Evolutionary conservation across 2,329 filamentous ascomycete species (phyloP).

Genomic region (Epichloe elymi): DNA sequence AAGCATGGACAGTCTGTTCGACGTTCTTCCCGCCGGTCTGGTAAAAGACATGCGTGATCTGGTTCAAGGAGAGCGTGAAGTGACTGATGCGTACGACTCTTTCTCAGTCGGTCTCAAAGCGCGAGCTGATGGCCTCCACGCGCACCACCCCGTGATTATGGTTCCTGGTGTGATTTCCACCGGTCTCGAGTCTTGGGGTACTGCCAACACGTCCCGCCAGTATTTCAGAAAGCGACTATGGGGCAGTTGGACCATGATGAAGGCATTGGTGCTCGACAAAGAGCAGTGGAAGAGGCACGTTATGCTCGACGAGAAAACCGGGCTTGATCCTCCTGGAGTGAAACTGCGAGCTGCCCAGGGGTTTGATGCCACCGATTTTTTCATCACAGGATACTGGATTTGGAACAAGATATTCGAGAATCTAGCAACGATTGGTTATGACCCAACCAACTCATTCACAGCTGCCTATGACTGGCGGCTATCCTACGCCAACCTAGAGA

Average conservation of each 20-base stretch:
- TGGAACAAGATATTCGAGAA: conserved; percentile 99
- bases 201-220: conserved; percentile 65
- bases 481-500: conserved; percentile 79
- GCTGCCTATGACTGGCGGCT: conserved; percentile 84
- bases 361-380: conserved; percentile 98
- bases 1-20: conserved; percentile 74
- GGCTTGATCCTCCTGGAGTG: conserved; percentile 77
- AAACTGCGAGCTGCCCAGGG: conserved; percentile 90
- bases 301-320: conserved; percentile 87
- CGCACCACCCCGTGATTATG: conserved; percentile 88
- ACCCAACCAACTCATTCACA: conserved; percentile 63
- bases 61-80: conserved; percentile 72
- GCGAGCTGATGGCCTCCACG: conserved; percentile 64
- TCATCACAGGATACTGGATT: conserved; percentile 88
- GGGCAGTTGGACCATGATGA: conserved; percentile 99
- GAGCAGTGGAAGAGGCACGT: conserved; percentile 91
- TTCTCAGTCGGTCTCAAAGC: conserved; percentile 84
- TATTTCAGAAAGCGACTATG: conserved; percentile 93
- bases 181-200: conserved; percentile 93
- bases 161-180: conserved; percentile 96
- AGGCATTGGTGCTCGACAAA: conserved; percentile 83
- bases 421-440: conserved; percentile 87
- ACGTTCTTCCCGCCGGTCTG: conserved; percentile 76
- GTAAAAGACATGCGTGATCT: conserved; percentile 77
- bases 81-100: conserved; percentile 77